Conservation (phyloP, 768 basidiomycete genomes). For the Naganishia randhawae region DNA sequence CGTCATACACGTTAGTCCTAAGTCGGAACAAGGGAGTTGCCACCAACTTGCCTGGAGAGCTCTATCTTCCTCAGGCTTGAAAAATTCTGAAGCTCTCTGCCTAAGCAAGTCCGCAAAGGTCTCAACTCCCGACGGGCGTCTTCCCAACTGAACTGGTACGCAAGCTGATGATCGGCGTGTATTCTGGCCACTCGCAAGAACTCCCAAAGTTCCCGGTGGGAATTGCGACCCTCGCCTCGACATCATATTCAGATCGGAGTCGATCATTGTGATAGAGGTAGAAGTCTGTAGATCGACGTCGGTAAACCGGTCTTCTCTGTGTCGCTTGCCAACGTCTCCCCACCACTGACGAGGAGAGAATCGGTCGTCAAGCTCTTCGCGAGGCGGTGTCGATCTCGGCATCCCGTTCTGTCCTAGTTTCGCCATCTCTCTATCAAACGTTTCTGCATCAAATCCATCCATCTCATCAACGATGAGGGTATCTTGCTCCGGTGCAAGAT, state of each 20-base stretch:
- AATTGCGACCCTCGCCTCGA: neutral
- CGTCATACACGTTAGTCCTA: too few relatives aligned
- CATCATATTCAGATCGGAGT: neutral
- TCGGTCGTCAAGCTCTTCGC: neutral
- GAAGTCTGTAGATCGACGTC: neutral
- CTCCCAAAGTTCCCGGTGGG: neutral
- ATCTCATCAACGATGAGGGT: constrained; percentile 6
- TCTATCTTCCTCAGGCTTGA: neutral
- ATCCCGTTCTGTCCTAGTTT: neutral
- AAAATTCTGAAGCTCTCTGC: neutral
- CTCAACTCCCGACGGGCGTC: neutral
- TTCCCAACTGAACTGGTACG: neutral
- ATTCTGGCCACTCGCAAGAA: neutral
- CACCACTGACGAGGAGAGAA: constrained; percentile 10
- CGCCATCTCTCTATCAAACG: neutral
- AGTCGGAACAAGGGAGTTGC: too few relatives aligned
- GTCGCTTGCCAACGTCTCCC: neutral
- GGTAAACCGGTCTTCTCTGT: neutral
- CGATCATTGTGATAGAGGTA: neutral
- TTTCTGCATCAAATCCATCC: neutral
- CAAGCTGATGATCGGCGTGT: neutral
- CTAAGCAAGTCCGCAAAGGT: neutral
- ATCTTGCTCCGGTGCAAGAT: neutral
- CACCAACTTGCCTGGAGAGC: neutral
- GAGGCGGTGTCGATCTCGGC: neutral